Evolutionary conservation across 257 asterid genomes (phyloP).

Genomic region (Nemophila menziesii): DNA sequence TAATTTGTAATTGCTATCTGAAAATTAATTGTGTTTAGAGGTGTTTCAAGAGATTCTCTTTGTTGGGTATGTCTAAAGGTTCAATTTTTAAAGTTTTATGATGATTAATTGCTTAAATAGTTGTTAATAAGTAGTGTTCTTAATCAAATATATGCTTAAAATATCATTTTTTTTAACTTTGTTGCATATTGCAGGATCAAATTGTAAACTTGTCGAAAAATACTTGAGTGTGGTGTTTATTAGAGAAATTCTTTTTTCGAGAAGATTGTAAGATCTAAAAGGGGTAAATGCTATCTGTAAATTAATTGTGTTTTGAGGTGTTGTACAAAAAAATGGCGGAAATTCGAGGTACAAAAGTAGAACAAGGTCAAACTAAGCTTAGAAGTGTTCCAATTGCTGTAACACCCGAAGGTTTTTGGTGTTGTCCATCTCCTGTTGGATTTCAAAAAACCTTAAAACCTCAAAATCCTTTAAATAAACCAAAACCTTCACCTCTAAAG

Average conservation of each 20-base stretch:
- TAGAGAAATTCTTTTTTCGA: neutral
- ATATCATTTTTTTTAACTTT: too few relatives aligned
- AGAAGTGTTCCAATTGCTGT: constrained; percentile 87
- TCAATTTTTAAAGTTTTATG: too few relatives aligned
- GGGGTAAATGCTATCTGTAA: constrained; percentile 18
- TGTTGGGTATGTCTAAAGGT: too few relatives aligned
- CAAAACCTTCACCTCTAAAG: constrained; percentile 36
- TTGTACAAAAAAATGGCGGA: constrained; percentile 47
- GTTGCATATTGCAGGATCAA: too few relatives aligned
- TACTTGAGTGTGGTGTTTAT: neutral
- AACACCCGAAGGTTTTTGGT: constrained; percentile 97
- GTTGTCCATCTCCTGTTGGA: constrained; percentile 88
- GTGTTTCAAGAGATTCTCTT: neutral
- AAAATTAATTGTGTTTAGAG: too few relatives aligned
- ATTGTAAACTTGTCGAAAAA: too few relatives aligned
- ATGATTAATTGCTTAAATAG: neutral
- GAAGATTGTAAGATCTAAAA: neutral
- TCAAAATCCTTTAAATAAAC: constrained; percentile 47
- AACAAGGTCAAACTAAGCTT: constrained; percentile 60
- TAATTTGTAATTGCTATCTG: too few relatives aligned
- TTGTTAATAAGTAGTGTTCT: too few relatives aligned
- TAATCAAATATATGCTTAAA: constrained; percentile 19
- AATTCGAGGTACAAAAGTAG: constrained; percentile 51
- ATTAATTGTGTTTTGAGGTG: constrained; percentile 15
- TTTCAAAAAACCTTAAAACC: constrained; percentile 58